phyloP scores from a whole-genome alignment of 2,329 filamentous ascomycete species.

The Sporothrix schenckii region DNA sequence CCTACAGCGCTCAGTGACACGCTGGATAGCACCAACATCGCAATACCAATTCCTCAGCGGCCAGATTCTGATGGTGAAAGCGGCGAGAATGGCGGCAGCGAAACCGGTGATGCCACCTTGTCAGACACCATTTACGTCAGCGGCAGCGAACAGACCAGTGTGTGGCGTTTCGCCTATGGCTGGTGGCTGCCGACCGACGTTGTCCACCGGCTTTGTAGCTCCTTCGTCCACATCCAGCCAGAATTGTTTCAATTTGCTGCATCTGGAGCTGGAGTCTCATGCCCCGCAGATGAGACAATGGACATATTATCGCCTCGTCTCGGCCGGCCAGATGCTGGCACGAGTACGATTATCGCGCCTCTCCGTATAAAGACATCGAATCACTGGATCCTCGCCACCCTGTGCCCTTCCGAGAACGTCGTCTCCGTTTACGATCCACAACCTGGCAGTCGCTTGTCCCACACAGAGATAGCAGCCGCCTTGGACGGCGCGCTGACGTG shows the following conservation, averaged over 20 bases:
- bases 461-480: neutral
- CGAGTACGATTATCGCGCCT: neutral
- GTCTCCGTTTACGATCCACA: neutral
- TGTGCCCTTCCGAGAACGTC: neutral
- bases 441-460: neutral
- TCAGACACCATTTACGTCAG: neutral
- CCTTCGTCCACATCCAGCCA: neutral
- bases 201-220: neutral
- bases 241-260: neutral
- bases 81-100: neutral
- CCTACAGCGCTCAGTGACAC: neutral
- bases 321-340: neutral
- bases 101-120: neutral
- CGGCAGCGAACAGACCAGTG: neutral
- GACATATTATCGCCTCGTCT: neutral
- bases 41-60: neutral
- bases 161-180: neutral
- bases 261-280: neutral
- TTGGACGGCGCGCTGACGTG: neutral
- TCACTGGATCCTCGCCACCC: neutral
- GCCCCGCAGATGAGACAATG: neutral
- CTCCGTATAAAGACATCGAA: neutral
- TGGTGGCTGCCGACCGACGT: neutral
- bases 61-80: neutral
- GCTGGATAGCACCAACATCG: neutral